A percentile compares a stretch with the other conserved stretches of the same genome.
These are phyloP conservation scores for Ampelocalamus luodianensis DNA, from an alignment of 176 grass and related monocot genomes.

Conservation along the genomic window DNA sequence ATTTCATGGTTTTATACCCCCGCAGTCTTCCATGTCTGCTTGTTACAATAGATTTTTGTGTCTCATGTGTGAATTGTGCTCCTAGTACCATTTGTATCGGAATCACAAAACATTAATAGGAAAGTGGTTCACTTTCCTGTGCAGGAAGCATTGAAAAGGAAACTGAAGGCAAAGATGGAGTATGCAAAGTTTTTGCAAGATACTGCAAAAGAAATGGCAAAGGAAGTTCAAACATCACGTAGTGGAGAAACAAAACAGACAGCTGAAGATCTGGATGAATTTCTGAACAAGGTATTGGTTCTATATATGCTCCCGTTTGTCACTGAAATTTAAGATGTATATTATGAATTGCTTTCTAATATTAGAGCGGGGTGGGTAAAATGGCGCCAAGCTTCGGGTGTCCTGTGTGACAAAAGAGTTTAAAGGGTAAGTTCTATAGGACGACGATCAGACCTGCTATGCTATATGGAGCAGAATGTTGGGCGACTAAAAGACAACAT, in stretches of 20 bases:
- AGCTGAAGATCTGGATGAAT: constrained; percentile 91
- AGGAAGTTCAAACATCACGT: constrained; percentile 87
- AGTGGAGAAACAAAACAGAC: constrained; percentile 91
- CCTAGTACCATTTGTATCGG: no score
- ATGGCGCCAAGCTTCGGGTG: no score
- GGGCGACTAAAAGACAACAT: no score
- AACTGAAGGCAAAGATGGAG: constrained; percentile 89
- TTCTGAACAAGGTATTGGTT: constrained; percentile 88
- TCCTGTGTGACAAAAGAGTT: no score
- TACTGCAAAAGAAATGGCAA: constrained; percentile 95
- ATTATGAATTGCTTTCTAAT: constrained; percentile 9
- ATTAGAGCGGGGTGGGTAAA: no score
- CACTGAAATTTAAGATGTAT: constrained; percentile 7
- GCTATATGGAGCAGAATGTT: no score
- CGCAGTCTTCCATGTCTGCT: neutral
- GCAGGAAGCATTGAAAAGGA: constrained; percentile 86
- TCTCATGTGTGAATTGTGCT: constrained; percentile 48
- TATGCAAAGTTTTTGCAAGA: constrained; percentile 99
- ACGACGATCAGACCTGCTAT: no score
- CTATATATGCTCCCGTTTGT: constrained; percentile 13
- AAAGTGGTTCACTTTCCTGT: no score
- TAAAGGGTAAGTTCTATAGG: no score
- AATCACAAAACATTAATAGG: no score
- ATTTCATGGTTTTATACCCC: constrained; percentile 6
- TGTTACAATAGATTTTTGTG: neutral